A percentile compares a stretch with the other conserved stretches of the same genome.
Conservation (phyloP, 345 rosid species). For the Lepidium didymum region DNA sequence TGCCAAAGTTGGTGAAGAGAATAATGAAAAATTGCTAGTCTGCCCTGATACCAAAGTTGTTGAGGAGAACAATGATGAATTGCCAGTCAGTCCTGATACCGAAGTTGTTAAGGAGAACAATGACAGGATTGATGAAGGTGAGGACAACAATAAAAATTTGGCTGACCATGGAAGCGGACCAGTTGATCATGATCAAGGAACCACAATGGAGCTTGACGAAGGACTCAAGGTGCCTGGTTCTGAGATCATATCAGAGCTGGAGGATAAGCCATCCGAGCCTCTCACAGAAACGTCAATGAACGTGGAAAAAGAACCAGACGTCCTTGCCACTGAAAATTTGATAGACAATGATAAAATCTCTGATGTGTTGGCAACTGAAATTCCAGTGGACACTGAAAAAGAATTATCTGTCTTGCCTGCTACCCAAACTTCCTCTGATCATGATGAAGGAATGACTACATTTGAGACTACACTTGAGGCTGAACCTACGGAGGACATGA, state of each 20-base stretch:
- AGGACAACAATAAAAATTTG: not conserved
- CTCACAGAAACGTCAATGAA: constrained; percentile 8
- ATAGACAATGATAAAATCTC: constrained; percentile 17
- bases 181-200: not conserved
- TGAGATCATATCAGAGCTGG: constrained; percentile 11
- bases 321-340: constrained; percentile 8
- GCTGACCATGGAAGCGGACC: constrained; percentile 10
- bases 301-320: constrained; percentile 6
- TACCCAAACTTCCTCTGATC: constrained; percentile 16
- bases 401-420: constrained; percentile 16
- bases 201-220: constrained; percentile 8
- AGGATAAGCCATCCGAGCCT: constrained; percentile 15
- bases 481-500: constrained; percentile 19
- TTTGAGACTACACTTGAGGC: constrained; percentile 9
- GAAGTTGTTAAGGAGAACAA: constrained; percentile 16
- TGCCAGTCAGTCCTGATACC: constrained; percentile 17
- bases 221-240: constrained; percentile 7
- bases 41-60: constrained; percentile 10
- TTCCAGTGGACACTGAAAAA: constrained; percentile 2
- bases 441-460: constrained; percentile 12
- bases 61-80: not conserved
- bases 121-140: not conserved
- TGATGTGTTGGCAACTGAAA: constrained; percentile 20
- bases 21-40: not conserved
- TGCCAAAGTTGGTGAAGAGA: not conserved